These are phyloP conservation scores for Mrakia gelida DNA, from an alignment of 768 basidiomycete genomes.

Conservation along the genomic window DNA sequence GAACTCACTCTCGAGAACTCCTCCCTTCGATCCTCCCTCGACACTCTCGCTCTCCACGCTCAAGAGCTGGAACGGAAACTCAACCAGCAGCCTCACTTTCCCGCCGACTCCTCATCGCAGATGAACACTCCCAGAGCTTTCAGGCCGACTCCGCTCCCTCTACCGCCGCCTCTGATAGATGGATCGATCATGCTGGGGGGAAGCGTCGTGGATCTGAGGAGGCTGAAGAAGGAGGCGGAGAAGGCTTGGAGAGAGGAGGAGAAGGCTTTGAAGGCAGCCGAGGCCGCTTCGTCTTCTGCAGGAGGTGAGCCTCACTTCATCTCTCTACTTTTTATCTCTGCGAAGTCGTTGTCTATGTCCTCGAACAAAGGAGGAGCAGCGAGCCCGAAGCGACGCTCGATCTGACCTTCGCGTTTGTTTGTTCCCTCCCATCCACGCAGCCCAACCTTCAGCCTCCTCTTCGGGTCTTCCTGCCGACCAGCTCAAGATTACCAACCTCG, in stretches of 20 bases:
- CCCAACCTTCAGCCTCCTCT: not conserved
- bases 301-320: not conserved
- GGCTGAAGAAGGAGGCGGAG: slow-evolving; percentile 9
- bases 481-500: not conserved
- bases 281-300: not conserved
- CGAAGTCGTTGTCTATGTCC: too few relatives aligned
- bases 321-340: not conserved
- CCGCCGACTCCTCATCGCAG: not conserved
- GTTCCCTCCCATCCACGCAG: not conserved
- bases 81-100: not conserved
- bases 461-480: not conserved
- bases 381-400: not conserved
- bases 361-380: too few relatives aligned
- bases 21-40: slow-evolving; percentile 8
- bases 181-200: slow-evolving; percentile 1
- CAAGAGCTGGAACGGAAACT: not conserved
- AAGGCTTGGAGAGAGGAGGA: slow-evolving; percentile 10
- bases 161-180: not conserved
- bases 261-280: not conserved
- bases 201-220: not conserved
- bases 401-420: not conserved
- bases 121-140: not conserved
- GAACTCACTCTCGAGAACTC: slow-evolving; percentile 24
- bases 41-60: slow-evolving; percentile 18
- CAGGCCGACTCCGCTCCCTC: not conserved